phyloP scores from a whole-genome alignment of 2,329 filamentous ascomycete species.

The Aspergillus felis region DNA sequence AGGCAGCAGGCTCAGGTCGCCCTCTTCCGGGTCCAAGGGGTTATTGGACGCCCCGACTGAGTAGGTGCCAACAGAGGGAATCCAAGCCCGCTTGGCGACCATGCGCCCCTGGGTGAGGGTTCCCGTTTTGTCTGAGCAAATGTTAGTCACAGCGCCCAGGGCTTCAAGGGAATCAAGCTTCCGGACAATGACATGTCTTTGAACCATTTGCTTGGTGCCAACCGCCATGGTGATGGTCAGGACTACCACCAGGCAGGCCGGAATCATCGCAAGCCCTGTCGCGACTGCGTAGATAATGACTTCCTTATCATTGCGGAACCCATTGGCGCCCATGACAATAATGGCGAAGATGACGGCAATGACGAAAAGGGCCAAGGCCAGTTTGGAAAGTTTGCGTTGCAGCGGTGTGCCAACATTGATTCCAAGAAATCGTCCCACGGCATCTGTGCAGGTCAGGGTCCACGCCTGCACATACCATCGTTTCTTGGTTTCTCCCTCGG shows the following conservation, averaged over 20 bases:
- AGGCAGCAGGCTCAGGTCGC: constrained; percentile 42
- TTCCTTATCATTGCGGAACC: constrained; percentile 52
- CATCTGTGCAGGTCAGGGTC: constrained; percentile 53
- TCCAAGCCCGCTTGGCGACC: constrained; percentile 58
- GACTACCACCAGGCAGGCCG: constrained; percentile 60
- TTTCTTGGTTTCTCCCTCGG: constrained; percentile 48
- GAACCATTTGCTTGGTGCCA: constrained; percentile 56
- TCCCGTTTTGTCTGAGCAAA: constrained; percentile 57
- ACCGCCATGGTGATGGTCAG: constrained; percentile 65
- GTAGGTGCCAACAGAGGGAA: constrained; percentile 56
- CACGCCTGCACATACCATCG: constrained; percentile 52
- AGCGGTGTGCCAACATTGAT: constrained; percentile 67
- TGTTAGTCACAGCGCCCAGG: constrained; percentile 59
- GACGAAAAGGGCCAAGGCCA: constrained; percentile 63
- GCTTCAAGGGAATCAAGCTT: constrained; percentile 57
- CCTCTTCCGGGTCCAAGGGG: constrained; percentile 55
- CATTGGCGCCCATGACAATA: constrained; percentile 64
- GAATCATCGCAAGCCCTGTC: constrained; percentile 59
- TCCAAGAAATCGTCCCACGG: constrained; percentile 61
- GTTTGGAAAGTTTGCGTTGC: constrained; percentile 63
- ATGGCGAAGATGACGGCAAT: constrained; percentile 66
- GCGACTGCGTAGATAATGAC: constrained; percentile 64
- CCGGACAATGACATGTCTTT: constrained; percentile 55
- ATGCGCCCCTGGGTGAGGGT: constrained; percentile 63
- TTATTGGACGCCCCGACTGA: constrained; percentile 53